Base-by-base conservation (phyloP, 1,284 basidiomycete genomes). In the Tetrapyrgos nigripes region DNA sequence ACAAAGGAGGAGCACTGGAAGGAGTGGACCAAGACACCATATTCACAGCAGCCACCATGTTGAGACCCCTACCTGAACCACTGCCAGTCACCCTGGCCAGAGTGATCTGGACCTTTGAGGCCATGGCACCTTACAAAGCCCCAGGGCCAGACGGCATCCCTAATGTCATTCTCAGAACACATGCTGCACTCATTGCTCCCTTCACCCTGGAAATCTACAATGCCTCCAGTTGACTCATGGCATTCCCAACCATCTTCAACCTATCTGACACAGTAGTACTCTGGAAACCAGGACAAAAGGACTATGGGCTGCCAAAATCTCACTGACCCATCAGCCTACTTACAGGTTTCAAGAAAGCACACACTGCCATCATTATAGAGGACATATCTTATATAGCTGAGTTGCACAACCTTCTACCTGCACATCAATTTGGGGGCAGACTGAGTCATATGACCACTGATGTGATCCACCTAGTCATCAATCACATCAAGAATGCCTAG, bases 1-100 rank as follows among this genome's bases (percentile, higher is more conserved):
- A 64, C 67, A 0, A 81, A 78, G 51, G 59, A 60, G 0, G 63
- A 75, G n/a, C 71, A 73, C 61, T 77, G 76, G 75, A 53, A 62
- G 1, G 67, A 72, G 58, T 71, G 0, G 60, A 66, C 2, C 61
- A 61, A 1, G 46, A 60, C 0, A 64, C 64, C 5, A 58, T 79
- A 0, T 82, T 75, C 74, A 71, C 57, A 0, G 73, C 73, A 1
- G 72, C 72, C n/a, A n/a, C 8, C 54, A 59, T 21, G 57, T 59
- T 24, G 17, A 31, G 31, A 45, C 40, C 40, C 4, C 19, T 54
- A 56, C 53, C 55, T 47, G 14, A 21, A 52, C 68, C 70, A 0
- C 45, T 50, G 0, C 66, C 66, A 4, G 40, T 75, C 58, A 61
- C 68, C 0, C 40, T 66, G 14, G 33, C 52, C 5, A 62, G 70